Evolutionary conservation across 2,329 filamentous ascomycete species (phyloP).

Genomic region (Epichloe uncinata): DNA sequence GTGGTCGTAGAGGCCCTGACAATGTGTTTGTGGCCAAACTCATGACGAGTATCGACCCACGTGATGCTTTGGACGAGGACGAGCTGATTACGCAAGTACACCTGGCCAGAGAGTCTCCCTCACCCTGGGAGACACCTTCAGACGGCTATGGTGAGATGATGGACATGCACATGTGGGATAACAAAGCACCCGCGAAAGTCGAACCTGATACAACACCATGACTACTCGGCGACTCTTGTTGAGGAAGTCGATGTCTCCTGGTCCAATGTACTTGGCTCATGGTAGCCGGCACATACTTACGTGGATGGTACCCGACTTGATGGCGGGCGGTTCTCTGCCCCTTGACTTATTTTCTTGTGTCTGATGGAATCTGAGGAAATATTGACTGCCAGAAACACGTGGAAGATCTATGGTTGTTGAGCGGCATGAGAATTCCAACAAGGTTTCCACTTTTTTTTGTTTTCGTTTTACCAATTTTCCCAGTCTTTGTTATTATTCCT

Average conservation of each 20-base stretch:
- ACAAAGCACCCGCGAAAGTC: conserved; percentile 16
- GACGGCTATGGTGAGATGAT: conserved; percentile 15
- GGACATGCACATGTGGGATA: conserved; percentile 17
- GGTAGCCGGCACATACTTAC: not conserved
- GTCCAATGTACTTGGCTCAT: not conserved
- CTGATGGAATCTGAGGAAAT: too few relatives aligned
- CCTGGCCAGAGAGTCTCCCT: conserved; percentile 4
- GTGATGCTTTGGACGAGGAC: conserved; percentile 21
- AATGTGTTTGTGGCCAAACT: conserved; percentile 27
- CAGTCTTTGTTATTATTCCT: not conserved
- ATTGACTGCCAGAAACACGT: not conserved
- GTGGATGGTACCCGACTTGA: not conserved
- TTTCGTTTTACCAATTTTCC: not conserved
- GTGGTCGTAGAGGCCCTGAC: conserved; percentile 10
- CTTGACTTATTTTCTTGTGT: too few relatives aligned
- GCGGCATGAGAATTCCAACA: not conserved
- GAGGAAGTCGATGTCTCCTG: not conserved
- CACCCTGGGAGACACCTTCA: conserved; percentile 15
- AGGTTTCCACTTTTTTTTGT: not conserved
- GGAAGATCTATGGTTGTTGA: not conserved
- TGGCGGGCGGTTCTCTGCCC: too few relatives aligned
- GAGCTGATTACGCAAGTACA: conserved; percentile 23
- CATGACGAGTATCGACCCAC: conserved; percentile 22
- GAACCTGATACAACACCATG: conserved; percentile 9
- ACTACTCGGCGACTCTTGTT: not conserved